These are phyloP conservation scores for Podaxis carcinomalis DNA, from an alignment of 768 basidiomycete genomes.

Conservation along the genomic window DNA sequence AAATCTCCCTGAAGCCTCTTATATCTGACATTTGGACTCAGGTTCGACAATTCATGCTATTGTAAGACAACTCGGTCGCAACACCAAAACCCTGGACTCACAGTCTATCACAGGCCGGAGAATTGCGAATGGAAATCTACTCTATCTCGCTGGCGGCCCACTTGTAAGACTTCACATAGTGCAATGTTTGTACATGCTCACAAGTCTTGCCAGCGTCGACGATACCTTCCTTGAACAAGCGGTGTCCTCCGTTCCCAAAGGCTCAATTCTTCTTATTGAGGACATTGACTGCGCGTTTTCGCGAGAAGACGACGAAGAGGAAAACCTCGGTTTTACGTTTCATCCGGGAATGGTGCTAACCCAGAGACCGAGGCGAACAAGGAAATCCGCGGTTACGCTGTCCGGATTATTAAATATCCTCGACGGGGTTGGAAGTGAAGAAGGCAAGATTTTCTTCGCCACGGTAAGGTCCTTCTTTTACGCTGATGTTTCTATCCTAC, in stretches of 20 bases:
- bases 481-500: background rate
- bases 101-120: slow-evolving; percentile 36
- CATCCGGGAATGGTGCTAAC: background rate
- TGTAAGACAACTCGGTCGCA: slow-evolving; percentile 19
- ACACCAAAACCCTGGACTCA: background rate
- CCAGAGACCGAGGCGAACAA: slow-evolving; percentile 2
- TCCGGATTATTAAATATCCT: slow-evolving; percentile 55
- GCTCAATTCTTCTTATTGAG: slow-evolving; percentile 53
- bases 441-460: slow-evolving; percentile 58
- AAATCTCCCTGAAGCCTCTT: slow-evolving; percentile 2
- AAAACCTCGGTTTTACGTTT: background rate
- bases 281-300: slow-evolving; percentile 62
- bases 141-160: slow-evolving; percentile 45
- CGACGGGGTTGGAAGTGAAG: slow-evolving; percentile 58
- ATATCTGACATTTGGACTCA: slow-evolving; percentile 28
- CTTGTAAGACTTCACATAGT: slow-evolving; percentile 27
- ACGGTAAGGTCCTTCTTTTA: slow-evolving; percentile 32
- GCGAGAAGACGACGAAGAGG: slow-evolving; percentile 35
- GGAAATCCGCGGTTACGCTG: slow-evolving; percentile 39
- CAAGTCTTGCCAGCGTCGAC: slow-evolving; percentile 33
- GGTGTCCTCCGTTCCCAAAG: slow-evolving; percentile 42
- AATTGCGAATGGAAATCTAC: slow-evolving; percentile 84
- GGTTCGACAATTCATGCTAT: slow-evolving; percentile 53
- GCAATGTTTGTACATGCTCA: slow-evolving; percentile 2
- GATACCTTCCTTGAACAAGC: slow-evolving; percentile 45